Conservation (phyloP, 257 asterid genomes). For the Cinchona pubescens region DNA sequence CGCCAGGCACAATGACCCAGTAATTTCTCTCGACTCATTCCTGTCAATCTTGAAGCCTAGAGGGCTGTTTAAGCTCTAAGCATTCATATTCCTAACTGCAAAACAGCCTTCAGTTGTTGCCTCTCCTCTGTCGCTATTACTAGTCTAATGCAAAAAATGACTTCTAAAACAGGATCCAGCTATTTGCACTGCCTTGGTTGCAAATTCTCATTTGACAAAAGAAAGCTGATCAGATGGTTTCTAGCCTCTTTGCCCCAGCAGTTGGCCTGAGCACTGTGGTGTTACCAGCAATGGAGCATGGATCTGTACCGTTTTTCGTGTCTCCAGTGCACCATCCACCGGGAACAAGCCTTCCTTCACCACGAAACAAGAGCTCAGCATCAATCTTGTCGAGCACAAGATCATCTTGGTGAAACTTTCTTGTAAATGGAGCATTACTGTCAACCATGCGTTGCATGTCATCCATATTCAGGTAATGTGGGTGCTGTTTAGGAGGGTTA, state of each 20-base stretch:
- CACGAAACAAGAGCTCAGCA: slow-evolving; percentile 60
- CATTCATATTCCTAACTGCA: not conserved
- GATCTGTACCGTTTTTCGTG: slow-evolving; percentile 67
- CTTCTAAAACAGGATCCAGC: slow-evolving; percentile 16
- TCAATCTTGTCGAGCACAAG: slow-evolving; percentile 75
- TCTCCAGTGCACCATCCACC: slow-evolving; percentile 92
- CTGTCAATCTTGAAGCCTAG: not conserved
- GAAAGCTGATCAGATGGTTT: slow-evolving; percentile 51
- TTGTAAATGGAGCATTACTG: slow-evolving; percentile 87
- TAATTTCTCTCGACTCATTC: not conserved
- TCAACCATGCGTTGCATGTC: slow-evolving; percentile 83
- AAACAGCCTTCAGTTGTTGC: not conserved
- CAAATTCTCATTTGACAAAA: slow-evolving; percentile 58
- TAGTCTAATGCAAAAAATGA: slow-evolving; percentile 3
- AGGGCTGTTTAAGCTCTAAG: not conserved
- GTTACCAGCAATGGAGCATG: slow-evolving; percentile 72
- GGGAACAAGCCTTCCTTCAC: slow-evolving; percentile 64
- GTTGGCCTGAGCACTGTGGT: slow-evolving; percentile 63
- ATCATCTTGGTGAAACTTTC: slow-evolving; percentile 78
- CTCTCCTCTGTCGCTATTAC: not conserved
- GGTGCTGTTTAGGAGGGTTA: slow-evolving; percentile 97
- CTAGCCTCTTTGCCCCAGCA: slow-evolving; percentile 76
- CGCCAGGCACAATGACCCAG: not conserved
- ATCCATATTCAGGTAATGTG: slow-evolving; percentile 61
- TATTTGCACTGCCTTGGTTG: slow-evolving; percentile 79